Conservation (phyloP, 2,329 filamentous ascomycete species). For the Lecanicillium sp. region DNA sequence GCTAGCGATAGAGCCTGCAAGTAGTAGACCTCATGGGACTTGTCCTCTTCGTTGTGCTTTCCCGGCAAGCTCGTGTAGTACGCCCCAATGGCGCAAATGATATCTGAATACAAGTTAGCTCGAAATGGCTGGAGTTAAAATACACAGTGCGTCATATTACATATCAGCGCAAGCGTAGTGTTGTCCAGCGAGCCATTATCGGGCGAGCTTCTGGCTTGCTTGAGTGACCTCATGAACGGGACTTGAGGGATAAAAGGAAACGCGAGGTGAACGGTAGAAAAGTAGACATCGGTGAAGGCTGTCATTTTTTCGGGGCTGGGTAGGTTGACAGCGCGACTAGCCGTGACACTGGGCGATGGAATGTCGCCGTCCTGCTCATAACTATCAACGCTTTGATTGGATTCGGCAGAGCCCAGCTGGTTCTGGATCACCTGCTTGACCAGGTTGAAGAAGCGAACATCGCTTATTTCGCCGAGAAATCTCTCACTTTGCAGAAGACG, state of each 20-base stretch:
- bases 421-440: slow-evolving; percentile 18
- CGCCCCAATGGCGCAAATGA: slow-evolving; percentile 21
- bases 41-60: slow-evolving; percentile 7
- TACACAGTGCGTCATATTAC: not conserved
- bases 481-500: slow-evolving; percentile 10
- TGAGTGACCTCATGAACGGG: slow-evolving; percentile 8
- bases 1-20: slow-evolving; percentile 16
- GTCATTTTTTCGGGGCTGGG: slow-evolving; percentile 5
- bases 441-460: slow-evolving; percentile 26
- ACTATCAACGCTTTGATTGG: slow-evolving; percentile 14
- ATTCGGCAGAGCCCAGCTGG: not conserved
- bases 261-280: slow-evolving; percentile 25
- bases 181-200: not conserved
- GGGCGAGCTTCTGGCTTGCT: not conserved
- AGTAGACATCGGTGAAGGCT: slow-evolving; percentile 15
- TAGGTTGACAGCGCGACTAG: slow-evolving; percentile 4
- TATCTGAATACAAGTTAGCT: not conserved
- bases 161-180: slow-evolving; percentile 1
- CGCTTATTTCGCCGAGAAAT: slow-evolving; percentile 28
- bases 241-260: slow-evolving; percentile 23
- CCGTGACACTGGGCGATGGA: slow-evolving; percentile 2
- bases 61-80: slow-evolving; percentile 20
- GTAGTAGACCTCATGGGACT: slow-evolving; percentile 16
- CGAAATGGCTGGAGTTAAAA: not conserved
- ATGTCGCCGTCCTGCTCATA: slow-evolving; percentile 15